A percentile compares a stretch with the other conserved stretches of the same genome.
Evolutionary conservation across 2,329 filamentous ascomycete genomes (phyloP).

Genomic region (Dactylellina drechsleri): DNA sequence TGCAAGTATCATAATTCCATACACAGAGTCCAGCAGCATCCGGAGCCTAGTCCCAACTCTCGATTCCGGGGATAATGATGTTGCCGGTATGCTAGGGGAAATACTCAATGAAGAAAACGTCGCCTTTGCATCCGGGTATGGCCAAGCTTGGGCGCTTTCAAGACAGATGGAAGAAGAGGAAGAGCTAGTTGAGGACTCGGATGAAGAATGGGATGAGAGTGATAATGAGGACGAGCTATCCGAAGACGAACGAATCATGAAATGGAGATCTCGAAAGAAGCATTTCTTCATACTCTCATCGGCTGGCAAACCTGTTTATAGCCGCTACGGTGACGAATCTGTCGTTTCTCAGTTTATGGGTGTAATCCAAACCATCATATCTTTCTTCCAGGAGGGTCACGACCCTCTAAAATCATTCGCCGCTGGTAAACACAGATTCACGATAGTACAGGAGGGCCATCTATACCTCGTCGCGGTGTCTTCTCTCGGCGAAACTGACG

Average conservation of each 20-base stretch:
- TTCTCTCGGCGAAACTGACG: constrained; percentile 88
- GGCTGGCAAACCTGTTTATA: constrained; percentile 97
- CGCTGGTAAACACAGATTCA: constrained; percentile 85
- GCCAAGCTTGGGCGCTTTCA: constrained; percentile 39
- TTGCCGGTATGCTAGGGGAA: constrained; percentile 59
- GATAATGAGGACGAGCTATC: constrained; percentile 57
- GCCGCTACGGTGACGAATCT: constrained; percentile 87
- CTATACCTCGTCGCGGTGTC: constrained; percentile 95
- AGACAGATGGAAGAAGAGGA: constrained; percentile 50
- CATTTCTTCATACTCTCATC: constrained; percentile 97
- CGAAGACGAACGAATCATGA: constrained; percentile 70
- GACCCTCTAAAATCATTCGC: constrained; percentile 84
- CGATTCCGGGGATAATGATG: constrained; percentile 57
- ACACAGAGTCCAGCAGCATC: constrained; percentile 56
- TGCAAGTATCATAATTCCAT: constrained; percentile 40
- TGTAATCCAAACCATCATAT: constrained; percentile 96
- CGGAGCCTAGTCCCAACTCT: constrained; percentile 57
- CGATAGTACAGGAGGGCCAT: constrained; percentile 83
- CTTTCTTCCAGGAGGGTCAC: constrained; percentile 82
- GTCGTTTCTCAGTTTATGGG: constrained; percentile 94
- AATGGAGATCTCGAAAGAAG: constrained; percentile 93
- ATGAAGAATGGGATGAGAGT: constrained; percentile 58
- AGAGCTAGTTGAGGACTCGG: constrained; percentile 55
- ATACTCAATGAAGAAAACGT: constrained; percentile 57
- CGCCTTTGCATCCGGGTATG: constrained; percentile 47